These are phyloP conservation scores for Phanerodontia chrysosporium DNA, from an alignment of 768 basidiomycete genomes.

Conservation along the genomic window DNA sequence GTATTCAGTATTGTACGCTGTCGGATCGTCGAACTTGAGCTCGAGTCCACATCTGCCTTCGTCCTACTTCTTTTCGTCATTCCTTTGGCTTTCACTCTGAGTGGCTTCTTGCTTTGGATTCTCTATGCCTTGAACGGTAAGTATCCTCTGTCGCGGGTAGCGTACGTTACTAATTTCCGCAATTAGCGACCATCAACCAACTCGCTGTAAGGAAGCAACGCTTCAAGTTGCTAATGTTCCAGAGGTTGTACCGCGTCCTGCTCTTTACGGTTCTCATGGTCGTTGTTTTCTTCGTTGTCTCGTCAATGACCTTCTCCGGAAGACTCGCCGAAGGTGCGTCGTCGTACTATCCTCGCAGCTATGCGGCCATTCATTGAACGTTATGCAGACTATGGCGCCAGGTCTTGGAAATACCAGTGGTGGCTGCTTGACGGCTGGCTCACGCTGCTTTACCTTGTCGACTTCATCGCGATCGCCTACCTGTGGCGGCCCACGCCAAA, in stretches of 20 bases:
- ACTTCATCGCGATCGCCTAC: slow-evolving; percentile 79
- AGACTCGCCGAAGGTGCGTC: slow-evolving; percentile 80
- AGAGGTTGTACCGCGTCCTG: slow-evolving; percentile 79
- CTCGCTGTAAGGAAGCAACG: slow-evolving; percentile 81
- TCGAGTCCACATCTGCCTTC: slow-evolving; percentile 87
- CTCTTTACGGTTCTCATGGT: slow-evolving; percentile 79
- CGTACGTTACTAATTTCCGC: not conserved
- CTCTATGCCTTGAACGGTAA: slow-evolving; percentile 84
- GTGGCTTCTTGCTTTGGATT: slow-evolving; percentile 94
- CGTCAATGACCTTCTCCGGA: slow-evolving; percentile 86
- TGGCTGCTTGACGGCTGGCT: slow-evolving; percentile 96
- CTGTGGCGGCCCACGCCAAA: slow-evolving; percentile 92
- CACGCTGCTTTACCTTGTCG: slow-evolving; percentile 78
- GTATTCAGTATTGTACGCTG: slow-evolving; percentile 74
- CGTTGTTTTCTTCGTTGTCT: slow-evolving; percentile 87
- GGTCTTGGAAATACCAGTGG: slow-evolving; percentile 89
- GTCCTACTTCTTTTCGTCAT: slow-evolving; percentile 86
- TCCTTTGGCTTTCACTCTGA: slow-evolving; percentile 92
- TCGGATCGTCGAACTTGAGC: slow-evolving; percentile 92
- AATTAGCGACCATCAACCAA: slow-evolving; percentile 79
- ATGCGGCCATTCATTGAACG: not conserved
- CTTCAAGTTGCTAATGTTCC: slow-evolving; percentile 88
- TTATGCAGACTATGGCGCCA: slow-evolving; percentile 83
- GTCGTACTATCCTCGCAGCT: not conserved
- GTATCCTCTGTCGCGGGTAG: not conserved